Conservation (phyloP, 2,329 filamentous ascomycete genomes). For the Arthrobotrys conoides region DNA sequence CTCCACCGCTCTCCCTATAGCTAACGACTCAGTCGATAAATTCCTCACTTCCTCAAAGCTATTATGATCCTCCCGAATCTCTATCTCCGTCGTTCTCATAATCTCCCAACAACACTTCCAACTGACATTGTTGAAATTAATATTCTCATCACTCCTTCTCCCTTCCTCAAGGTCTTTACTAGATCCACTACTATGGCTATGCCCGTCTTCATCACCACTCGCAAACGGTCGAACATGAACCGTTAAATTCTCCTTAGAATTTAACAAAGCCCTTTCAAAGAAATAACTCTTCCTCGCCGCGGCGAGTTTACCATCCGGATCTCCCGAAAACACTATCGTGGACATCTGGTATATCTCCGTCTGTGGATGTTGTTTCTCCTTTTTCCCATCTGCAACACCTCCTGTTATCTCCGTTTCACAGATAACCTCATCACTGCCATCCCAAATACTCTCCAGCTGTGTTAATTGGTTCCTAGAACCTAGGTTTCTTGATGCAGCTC, state of each 20-base stretch:
- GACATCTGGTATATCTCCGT: constrained; percentile 52
- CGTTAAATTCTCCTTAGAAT: constrained; percentile 45
- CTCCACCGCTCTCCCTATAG: constrained; percentile 16
- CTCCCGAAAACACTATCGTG: constrained; percentile 52
- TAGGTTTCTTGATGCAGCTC: constrained; percentile 38
- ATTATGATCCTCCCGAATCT: constrained; percentile 48
- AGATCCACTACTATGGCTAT: background rate
- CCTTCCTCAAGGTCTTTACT: constrained; percentile 35
- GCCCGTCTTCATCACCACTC: constrained; percentile 7
- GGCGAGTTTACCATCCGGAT: constrained; percentile 45
- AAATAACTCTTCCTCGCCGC: constrained; percentile 48
- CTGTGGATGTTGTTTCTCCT: constrained; percentile 37
- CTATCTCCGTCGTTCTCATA: constrained; percentile 59
- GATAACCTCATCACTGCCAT: constrained; percentile 54
- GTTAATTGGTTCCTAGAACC: constrained; percentile 44
- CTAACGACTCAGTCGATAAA: constrained; percentile 50
- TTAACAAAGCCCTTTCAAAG: constrained; percentile 27
- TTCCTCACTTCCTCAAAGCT: constrained; percentile 52
- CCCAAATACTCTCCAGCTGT: constrained; percentile 51
- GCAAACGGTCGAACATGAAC: constrained; percentile 37
- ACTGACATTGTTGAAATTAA: background rate
- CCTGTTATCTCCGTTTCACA: constrained; percentile 36
- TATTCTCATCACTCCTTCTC: constrained; percentile 32
- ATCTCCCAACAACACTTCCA: constrained; percentile 50
- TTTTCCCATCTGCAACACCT: constrained; percentile 18